phyloP scores from a whole-genome alignment of 1,139 yeast species.

The Lodderomyces orthopsilosis region DNA sequence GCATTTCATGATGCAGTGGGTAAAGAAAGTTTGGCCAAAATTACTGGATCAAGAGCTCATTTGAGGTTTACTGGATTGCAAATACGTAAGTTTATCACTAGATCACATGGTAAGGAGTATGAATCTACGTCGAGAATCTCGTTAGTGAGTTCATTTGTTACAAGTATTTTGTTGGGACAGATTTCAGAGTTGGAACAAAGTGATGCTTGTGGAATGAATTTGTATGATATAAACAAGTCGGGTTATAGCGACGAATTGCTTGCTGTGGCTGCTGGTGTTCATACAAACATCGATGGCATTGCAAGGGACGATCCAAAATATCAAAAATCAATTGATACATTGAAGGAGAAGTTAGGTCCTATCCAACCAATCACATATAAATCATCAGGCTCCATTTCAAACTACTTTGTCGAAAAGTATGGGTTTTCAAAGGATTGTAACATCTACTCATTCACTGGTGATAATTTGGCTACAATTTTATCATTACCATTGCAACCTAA shows the following conservation, averaged over 20 bases:
- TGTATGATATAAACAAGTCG: constrained; percentile 62
- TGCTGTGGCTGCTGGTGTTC: constrained; percentile 52
- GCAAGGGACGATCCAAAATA: constrained; percentile 19
- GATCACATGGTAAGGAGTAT: constrained; percentile 51
- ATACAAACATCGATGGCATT: constrained; percentile 33
- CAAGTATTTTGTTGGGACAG: constrained; percentile 66
- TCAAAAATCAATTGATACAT: constrained; percentile 30
- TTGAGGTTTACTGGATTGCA: constrained; percentile 90
- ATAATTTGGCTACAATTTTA: constrained; percentile 83
- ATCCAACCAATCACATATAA: constrained; percentile 47
- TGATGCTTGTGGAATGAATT: constrained; percentile 91
- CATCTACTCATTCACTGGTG: constrained; percentile 79
- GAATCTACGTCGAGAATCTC: constrained; percentile 59
- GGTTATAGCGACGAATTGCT: constrained; percentile 54
- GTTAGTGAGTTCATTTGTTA: constrained; percentile 75
- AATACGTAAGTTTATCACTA: constrained; percentile 66
- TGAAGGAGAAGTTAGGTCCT: constrained; percentile 50
- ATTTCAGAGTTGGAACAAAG: constrained; percentile 70
- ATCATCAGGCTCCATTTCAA: constrained; percentile 45
- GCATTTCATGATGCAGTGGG: constrained; percentile 62
- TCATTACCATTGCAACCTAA: constrained; percentile 74
- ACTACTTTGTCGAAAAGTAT: constrained; percentile 62
- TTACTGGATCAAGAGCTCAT: constrained; percentile 87
- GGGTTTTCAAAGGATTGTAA: constrained; percentile 56
- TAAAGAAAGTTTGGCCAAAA: constrained; percentile 56